Evolutionary conservation across 129 eudicot genomes (phyloP).

Genomic region (Saposhnikovia divaricata): DNA sequence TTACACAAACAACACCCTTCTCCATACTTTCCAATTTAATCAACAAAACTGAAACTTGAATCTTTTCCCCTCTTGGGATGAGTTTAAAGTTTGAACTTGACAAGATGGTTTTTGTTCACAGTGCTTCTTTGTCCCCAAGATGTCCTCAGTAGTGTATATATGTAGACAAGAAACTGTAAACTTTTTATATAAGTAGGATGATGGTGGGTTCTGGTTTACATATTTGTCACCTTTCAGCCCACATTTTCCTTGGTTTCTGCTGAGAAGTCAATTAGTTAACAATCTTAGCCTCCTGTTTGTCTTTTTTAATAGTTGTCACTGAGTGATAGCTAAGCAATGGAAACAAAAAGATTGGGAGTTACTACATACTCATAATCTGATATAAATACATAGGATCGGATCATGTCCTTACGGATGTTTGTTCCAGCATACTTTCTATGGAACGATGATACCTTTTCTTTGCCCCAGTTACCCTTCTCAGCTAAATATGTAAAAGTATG

Average conservation of each 20-base stretch:
- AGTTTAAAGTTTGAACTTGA: background rate
- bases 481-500: background rate
- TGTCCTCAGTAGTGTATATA: background rate
- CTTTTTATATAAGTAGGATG: background rate
- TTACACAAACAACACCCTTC: slow-evolving; percentile 27
- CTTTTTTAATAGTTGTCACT: background rate
- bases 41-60: background rate
- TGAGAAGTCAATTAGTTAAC: slow-evolving; percentile 13
- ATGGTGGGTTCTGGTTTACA: slow-evolving; percentile 12
- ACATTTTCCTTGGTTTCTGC: slow-evolving; percentile 12
- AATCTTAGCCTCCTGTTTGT: slow-evolving; percentile 2
- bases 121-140: slow-evolving; percentile 7
- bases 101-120: slow-evolving; percentile 11
- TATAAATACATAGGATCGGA: background rate
- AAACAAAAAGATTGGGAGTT: slow-evolving; percentile 1
- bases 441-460: too few species aligned
- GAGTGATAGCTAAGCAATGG: slow-evolving; percentile 5
- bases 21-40: background rate
- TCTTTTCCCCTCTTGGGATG: background rate
- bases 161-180: slow-evolving; percentile 1
- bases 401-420: background rate
- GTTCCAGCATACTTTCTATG: background rate
- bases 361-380: background rate
- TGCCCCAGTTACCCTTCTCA: too few species aligned
- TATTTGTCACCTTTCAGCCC: slow-evolving; percentile 13